Conservation (phyloP, 306 rosid species). For the Astragalus membranaceus region DNA sequence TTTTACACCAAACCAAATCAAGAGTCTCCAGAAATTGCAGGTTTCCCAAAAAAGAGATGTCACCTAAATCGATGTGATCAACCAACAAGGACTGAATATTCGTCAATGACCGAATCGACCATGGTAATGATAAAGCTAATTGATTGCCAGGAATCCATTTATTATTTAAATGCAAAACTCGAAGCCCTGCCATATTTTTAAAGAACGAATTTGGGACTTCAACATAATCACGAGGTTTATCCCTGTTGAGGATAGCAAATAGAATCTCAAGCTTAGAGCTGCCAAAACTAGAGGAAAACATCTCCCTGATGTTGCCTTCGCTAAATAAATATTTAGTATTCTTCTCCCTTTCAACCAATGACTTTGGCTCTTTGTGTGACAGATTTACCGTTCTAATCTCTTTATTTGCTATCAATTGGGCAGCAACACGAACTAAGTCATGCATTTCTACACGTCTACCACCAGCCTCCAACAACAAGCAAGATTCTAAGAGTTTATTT, state of each 20-base stretch:
- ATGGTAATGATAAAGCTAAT: background rate
- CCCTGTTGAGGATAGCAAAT: too few relatives aligned
- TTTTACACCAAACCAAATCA: rapidly evolving
- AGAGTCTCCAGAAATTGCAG: background rate
- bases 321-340: background rate
- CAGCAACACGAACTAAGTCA: slow-evolving; percentile 8
- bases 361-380: background rate
- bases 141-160: too few relatives aligned
- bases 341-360: background rate
- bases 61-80: background rate
- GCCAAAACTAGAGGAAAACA: too few relatives aligned
- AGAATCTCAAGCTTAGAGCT: too few relatives aligned
- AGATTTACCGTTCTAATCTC: too few relatives aligned
- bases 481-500: too few relatives aligned
- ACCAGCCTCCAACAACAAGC: too few relatives aligned
- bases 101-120: background rate
- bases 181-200: background rate
- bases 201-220: too few relatives aligned
- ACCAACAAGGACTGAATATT: background rate
- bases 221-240: too few relatives aligned
- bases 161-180: background rate
- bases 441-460: background rate
- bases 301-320: too few relatives aligned
- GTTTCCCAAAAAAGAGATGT: background rate
- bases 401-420: background rate